Evolutionary conservation across 179 eudicot species (phyloP).

Genomic region (Spinacia oleracea): DNA sequence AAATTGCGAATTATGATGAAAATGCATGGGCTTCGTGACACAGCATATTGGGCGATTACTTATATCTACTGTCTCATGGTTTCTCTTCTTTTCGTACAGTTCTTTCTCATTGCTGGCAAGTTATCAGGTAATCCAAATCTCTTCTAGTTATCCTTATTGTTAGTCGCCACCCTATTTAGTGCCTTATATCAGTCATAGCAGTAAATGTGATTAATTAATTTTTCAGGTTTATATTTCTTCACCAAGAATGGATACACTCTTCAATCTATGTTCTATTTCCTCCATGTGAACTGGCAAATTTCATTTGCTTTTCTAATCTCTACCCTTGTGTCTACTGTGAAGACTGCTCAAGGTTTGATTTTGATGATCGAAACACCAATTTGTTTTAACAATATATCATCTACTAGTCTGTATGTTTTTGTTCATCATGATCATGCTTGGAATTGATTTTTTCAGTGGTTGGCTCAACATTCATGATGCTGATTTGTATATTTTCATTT

Average conservation of each 20-base stretch:
- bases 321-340: conserved; percentile 50
- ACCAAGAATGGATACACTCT: conserved; percentile 59
- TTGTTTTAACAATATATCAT: not conserved
- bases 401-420: not conserved
- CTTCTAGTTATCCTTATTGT: not conserved
- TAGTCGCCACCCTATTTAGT: not conserved
- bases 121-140: conserved; percentile 47
- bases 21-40: conserved; percentile 92
- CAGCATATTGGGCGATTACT: conserved; percentile 76
- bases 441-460: conserved; percentile 9
- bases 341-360: conserved; percentile 68
- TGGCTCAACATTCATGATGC: not conserved
- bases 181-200: not conserved
- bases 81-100: conserved; percentile 55
- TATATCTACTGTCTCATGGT: conserved; percentile 60
- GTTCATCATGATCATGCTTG: not conserved
- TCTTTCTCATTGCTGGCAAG: conserved; percentile 65
- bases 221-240: conserved; percentile 66
- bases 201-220: not conserved
- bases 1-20: conserved; percentile 85
- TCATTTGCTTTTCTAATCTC: conserved; percentile 65
- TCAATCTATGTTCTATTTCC: conserved; percentile 69
- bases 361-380: not conserved
- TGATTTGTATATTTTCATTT: not conserved
- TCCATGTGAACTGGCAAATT: conserved; percentile 72